phyloP scores from a whole-genome alignment of 371 early-diverging fungal species.

The Lichtheimia ornata region DNA sequence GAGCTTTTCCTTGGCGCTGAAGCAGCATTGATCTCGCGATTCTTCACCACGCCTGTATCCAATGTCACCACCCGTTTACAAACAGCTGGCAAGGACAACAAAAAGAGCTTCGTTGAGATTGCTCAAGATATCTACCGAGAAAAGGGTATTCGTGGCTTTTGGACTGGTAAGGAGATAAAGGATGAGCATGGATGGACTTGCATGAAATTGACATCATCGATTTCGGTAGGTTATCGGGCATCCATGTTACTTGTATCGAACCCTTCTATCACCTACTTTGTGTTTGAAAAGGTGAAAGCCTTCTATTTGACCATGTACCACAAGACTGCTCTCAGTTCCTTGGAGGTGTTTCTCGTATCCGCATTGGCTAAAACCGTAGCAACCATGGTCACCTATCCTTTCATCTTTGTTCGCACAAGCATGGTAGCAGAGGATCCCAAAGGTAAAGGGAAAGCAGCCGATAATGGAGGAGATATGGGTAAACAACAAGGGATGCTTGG shows the following conservation, averaged over 20 bases:
- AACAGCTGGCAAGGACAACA: slow-evolving; percentile 39
- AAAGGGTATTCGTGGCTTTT: slow-evolving; percentile 57
- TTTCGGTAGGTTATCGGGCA: slow-evolving; percentile 52
- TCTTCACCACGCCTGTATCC: slow-evolving; percentile 62
- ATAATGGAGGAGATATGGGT: slow-evolving; percentile 3
- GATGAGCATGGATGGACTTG: background rate
- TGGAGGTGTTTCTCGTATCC: slow-evolving; percentile 59
- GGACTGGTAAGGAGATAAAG: slow-evolving; percentile 43
- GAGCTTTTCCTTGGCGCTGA: slow-evolving; percentile 64
- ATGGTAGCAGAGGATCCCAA: slow-evolving; percentile 31
- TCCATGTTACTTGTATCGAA: slow-evolving; percentile 60
- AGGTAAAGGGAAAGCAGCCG: slow-evolving; percentile 11
- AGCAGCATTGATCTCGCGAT: slow-evolving; percentile 58
- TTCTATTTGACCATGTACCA: slow-evolving; percentile 31
- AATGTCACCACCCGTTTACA: slow-evolving; percentile 60
- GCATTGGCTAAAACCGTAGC: slow-evolving; percentile 60
- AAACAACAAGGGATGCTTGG: slow-evolving; percentile 40
- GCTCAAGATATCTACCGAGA: slow-evolving; percentile 42
- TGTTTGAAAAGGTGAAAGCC: slow-evolving; percentile 57
- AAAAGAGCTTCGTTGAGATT: slow-evolving; percentile 20
- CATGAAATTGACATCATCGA: background rate
- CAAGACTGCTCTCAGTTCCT: slow-evolving; percentile 34
- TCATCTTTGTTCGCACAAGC: slow-evolving; percentile 58
- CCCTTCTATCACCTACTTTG: slow-evolving; percentile 65
- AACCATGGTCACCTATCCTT: slow-evolving; percentile 61